phyloP scores from a whole-genome alignment of 176 grass and related monocot species.

The Rhipidocladum racemiflorum region DNA sequence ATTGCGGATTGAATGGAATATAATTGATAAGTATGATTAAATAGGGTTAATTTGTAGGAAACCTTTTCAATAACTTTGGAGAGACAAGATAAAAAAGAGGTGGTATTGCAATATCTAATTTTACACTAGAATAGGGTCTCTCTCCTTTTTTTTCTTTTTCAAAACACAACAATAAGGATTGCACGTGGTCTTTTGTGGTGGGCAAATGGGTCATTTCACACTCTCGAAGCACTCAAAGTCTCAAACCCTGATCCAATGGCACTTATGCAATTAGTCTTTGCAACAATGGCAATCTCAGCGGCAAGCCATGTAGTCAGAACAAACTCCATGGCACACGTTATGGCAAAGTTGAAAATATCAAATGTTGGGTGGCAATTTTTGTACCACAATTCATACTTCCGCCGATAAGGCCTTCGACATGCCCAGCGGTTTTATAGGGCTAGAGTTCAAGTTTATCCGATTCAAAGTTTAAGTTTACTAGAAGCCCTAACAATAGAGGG shows the following conservation, averaged over 20 bases:
- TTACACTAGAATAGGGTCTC: neutral
- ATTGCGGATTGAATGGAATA: too few species aligned
- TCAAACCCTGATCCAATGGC: neutral
- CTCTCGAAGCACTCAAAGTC: neutral
- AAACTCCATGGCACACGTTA: neutral
- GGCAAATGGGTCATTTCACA: neutral
- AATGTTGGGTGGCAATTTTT: constrained; percentile 20
- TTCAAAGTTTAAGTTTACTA: too few species aligned
- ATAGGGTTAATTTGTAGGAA: too few species aligned
- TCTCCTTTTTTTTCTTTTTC: neutral
- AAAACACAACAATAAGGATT: neutral
- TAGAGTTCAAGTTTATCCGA: too few species aligned
- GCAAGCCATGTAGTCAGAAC: neutral
- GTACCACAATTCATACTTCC: too few species aligned
- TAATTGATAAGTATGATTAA: too few species aligned
- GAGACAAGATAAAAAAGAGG: too few species aligned
- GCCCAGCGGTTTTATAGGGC: too few species aligned
- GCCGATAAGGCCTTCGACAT: too few species aligned
- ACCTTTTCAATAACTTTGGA: too few species aligned
- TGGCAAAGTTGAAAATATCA: constrained; percentile 36
- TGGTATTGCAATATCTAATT: too few species aligned
- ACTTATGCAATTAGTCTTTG: neutral
- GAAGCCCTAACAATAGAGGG: too few species aligned
- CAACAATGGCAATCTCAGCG: neutral
- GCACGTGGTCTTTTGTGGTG: neutral